These are phyloP conservation scores for Akebia trifoliata DNA, from an alignment of 164 flowering plant species.

Conservation along the genomic window DNA sequence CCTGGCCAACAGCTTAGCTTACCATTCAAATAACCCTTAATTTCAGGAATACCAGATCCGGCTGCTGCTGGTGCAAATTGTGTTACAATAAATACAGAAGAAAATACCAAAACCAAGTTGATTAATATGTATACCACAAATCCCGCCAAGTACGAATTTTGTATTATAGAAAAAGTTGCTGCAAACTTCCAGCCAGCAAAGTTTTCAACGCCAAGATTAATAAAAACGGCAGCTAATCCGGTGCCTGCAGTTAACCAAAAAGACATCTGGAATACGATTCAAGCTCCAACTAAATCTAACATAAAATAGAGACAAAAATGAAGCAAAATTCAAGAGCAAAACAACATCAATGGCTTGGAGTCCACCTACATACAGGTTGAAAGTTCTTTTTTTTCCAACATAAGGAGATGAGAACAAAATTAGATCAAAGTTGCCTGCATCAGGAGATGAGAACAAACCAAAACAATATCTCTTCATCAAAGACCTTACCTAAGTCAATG, in stretches of 20 bases:
- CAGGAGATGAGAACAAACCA: too few relatives aligned
- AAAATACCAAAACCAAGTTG: conserved; percentile 74
- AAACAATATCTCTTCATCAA: too few relatives aligned
- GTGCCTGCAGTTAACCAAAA: conserved; percentile 50
- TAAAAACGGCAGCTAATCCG: conserved; percentile 85
- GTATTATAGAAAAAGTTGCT: conserved; percentile 75
- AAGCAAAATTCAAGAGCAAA: too few relatives aligned
- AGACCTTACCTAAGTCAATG: too few relatives aligned
- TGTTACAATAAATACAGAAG: conserved; percentile 85
- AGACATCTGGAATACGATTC: background rate
- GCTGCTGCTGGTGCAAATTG: conserved; percentile 94
- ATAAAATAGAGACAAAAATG: too few relatives aligned
- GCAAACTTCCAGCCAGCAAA: conserved; percentile 97
- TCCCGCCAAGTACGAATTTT: conserved; percentile 83
- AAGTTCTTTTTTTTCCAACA: too few relatives aligned
- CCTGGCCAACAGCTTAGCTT: conserved; percentile 9
- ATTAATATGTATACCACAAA: conserved; percentile 64
- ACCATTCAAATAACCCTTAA: conserved; percentile 98
- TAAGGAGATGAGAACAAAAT: too few relatives aligned
- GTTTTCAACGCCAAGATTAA: conserved; percentile 90
- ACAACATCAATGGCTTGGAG: too few relatives aligned
- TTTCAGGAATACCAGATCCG: conserved; percentile 98
- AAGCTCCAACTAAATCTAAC: too few relatives aligned
- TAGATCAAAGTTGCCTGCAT: too few relatives aligned
- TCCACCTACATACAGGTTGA: too few relatives aligned